Conservation (phyloP, 768 basidiomycete genomes). For the Suillus bovinus region DNA sequence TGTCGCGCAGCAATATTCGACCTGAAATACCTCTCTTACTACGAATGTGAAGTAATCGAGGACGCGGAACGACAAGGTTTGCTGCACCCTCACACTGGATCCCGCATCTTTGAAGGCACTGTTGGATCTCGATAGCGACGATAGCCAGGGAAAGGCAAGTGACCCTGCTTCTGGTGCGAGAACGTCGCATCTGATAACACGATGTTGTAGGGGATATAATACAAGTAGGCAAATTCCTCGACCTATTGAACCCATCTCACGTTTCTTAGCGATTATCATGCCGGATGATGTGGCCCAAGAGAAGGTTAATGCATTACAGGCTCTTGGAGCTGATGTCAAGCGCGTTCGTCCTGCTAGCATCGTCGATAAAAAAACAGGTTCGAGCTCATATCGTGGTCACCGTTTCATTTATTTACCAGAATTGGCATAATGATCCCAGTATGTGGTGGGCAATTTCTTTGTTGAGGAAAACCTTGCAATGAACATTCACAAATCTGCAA, state of each 20-base stretch:
- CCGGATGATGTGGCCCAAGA: constrained; percentile 89
- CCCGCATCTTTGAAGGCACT: constrained; percentile 95
- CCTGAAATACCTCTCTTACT: background rate
- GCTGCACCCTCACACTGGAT: constrained; percentile 83
- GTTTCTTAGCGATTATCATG: constrained; percentile 75
- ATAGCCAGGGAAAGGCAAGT: constrained; percentile 83
- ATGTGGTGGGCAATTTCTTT: constrained; percentile 53
- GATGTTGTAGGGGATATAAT: constrained; percentile 72
- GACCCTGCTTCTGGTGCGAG: background rate
- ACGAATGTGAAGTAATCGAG: constrained; percentile 72
- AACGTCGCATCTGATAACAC: background rate
- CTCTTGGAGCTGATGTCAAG: constrained; percentile 88
- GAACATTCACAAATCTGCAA: background rate
- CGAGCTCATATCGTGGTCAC: constrained; percentile 14
- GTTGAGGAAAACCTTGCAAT: background rate
- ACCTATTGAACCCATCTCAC: background rate
- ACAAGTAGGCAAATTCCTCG: constrained; percentile 52
- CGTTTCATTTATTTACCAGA: constrained; percentile 9
- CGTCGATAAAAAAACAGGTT: constrained; percentile 94
- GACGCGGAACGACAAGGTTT: constrained; percentile 87
- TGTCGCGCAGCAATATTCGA: background rate
- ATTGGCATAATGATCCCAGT: constrained; percentile 37
- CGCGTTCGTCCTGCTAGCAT: constrained; percentile 93
- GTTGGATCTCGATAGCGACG: constrained; percentile 93
- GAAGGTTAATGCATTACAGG: constrained; percentile 81